phyloP scores from a whole-genome alignment of 1,284 basidiomycete species.

The Ceratobasidium sp. region DNA sequence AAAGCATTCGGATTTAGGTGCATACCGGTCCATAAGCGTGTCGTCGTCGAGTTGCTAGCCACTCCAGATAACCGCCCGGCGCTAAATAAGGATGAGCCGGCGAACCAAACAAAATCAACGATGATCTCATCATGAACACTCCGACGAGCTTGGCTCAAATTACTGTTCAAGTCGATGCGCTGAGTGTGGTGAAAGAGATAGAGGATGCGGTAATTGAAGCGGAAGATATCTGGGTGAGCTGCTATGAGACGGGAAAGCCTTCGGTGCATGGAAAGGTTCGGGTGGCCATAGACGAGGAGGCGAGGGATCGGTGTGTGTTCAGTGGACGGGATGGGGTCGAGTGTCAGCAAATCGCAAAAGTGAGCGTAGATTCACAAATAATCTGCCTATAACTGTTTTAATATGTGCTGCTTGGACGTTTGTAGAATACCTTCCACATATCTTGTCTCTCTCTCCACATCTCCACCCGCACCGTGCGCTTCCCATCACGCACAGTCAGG shows the following conservation, averaged over 20 bases:
- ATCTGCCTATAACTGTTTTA: background rate
- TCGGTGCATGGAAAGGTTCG: conserved; percentile 25
- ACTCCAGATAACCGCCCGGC: background rate
- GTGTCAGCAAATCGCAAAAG: background rate
- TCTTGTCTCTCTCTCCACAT: conserved; percentile 14
- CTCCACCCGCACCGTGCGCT: conserved; percentile 5
- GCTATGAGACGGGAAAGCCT: conserved; percentile 16
- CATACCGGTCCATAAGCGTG: conserved; percentile 30
- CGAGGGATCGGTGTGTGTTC: conserved; percentile 20
- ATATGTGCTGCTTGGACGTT: background rate
- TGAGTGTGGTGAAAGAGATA: background rate
- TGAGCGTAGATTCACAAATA: background rate
- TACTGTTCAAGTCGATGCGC: conserved; percentile 19
- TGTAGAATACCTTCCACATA: conserved; percentile 11
- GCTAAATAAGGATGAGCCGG: background rate
- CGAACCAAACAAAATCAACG: conserved; percentile 1
- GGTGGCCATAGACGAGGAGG: conserved; percentile 15
- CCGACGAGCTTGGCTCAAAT: conserved; percentile 31
- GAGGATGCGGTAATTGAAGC: conserved; percentile 22
- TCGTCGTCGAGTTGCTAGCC: conserved; percentile 10
- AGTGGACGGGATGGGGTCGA: conserved; percentile 22
- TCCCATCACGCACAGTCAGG: conserved; percentile 2
- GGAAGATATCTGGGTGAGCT: conserved; percentile 35
- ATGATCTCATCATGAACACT: conserved; percentile 18
- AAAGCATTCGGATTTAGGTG: conserved; percentile 34